Base-by-base conservation (phyloP, 2,329 filamentous ascomycete species). In the Colletotrichum simmondsii region DNA sequence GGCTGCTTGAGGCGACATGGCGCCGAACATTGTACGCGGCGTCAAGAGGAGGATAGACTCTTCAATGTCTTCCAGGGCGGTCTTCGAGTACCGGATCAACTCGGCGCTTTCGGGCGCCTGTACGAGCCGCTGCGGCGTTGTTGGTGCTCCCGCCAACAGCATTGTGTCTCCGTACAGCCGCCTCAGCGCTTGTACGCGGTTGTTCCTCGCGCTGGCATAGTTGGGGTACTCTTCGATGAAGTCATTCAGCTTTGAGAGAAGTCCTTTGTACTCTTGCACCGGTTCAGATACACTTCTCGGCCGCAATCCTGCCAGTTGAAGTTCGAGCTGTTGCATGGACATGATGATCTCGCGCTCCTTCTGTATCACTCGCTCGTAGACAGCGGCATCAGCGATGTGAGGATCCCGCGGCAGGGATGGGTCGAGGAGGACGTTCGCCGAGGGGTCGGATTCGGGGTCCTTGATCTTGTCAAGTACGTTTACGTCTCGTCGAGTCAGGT, bases 161-260 rank as follows among this genome's bases (percentile, higher is more conserved):
- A 91, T 85, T 2, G 84, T 82, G 77, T 93, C 91, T 12, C 91
- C 92, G 74, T 92, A 91, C 68, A 91, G 81, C 60, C 92, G 85
- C 26, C 92, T 84, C 35, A 88, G 77, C 10, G 92, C 87, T 80
- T 95, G 94, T 3, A 92, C 93, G 62, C 93, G 88, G 81, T 96
- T 95, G 79, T 95, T 93, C 71, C 90, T 88, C 6, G 91, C 92
- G 75, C 92, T 94, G 26, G 93, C 92, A 80, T 95, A 95, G 37
- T 84, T 81, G 3, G 93, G 92, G 65, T 90, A 80, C 28, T 88
- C 81, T 2, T 83, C 77, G 53, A 95, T 88, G 37, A 95, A 84
- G 2, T 81, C 78, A 35, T 87, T 85, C 5, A 95, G 83, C 6
- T 84, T 81, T 11, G 80, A 79, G 22, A 91, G 80, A 65, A 86